Percentiles rank a stretch among this genome's conserved stretches.
phyloP scores from a whole-genome alignment of 2,329 filamentous ascomycete species.

The Cladorrhinum sp. region DNA sequence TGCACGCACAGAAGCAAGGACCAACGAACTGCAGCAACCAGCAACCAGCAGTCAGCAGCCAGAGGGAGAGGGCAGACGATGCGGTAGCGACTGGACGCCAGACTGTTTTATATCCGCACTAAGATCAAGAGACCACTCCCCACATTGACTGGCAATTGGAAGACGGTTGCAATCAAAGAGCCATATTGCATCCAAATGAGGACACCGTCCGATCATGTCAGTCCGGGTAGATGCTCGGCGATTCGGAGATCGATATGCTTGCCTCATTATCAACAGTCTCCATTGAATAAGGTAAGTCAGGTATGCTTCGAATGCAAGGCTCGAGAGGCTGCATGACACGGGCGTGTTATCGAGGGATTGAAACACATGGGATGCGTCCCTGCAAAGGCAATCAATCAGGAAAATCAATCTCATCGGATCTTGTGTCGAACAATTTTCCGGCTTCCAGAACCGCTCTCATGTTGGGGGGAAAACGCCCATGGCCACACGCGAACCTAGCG shows the following conservation, averaged over 20 bases:
- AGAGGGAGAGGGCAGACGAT: not conserved
- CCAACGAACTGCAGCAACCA: not conserved
- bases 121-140: not conserved
- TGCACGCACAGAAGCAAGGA: not conserved
- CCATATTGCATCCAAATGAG: not conserved
- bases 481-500: not conserved
- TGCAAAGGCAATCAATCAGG: not conserved
- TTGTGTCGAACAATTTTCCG: not conserved
- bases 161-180: not conserved
- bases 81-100: not conserved
- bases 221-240: not conserved
- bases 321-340: not conserved
- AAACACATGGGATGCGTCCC: not conserved
- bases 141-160: not conserved
- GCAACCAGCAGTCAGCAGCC: not conserved
- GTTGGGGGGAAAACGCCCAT: not conserved
- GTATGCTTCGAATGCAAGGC: not conserved
- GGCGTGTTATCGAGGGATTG: not conserved
- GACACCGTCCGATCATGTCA: not conserved
- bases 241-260: not conserved
- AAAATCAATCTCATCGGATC: not conserved
- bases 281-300: not conserved
- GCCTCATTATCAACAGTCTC: not conserved
- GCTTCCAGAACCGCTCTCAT: not conserved
- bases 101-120: not conserved